Conservation (phyloP, 306 rosid species). For the Prunus salicina region DNA sequence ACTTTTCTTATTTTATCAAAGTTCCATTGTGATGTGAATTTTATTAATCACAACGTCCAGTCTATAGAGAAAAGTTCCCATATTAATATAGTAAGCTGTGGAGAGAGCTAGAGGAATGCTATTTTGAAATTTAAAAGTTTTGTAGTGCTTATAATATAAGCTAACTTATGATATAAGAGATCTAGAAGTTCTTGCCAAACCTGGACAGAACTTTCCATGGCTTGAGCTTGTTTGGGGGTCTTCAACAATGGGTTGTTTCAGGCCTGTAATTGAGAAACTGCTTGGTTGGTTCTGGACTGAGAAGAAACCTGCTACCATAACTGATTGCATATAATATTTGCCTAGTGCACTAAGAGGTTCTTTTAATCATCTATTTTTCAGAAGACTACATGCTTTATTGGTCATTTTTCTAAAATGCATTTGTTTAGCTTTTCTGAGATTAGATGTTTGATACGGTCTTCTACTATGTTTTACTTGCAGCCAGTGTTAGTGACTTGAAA, state of each 20-base stretch:
- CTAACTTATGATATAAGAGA: not conserved
- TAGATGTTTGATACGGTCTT: slow-evolving; percentile 9
- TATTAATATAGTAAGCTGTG: not conserved
- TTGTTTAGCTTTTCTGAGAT: not conserved
- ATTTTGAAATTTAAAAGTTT: not conserved
- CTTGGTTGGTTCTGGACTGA: slow-evolving; percentile 5
- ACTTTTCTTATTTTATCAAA: not conserved
- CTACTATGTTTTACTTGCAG: slow-evolving; percentile 35
- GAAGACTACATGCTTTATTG: not conserved
- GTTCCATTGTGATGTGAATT: slow-evolving; percentile 4
- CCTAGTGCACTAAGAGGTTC: not conserved
- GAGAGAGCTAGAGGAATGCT: not conserved
- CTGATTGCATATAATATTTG: not conserved
- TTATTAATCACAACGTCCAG: not conserved
- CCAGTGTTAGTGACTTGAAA: slow-evolving; percentile 35
- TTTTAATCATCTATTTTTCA: not conserved
- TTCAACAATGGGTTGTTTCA: not conserved
- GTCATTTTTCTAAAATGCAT: not conserved
- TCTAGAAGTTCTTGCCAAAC: not conserved
- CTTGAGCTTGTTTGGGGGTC: slow-evolving; percentile 10
- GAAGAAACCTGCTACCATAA: not conserved
- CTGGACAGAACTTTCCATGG: not conserved
- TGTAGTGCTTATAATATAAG: not conserved
- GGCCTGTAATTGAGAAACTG: not conserved
- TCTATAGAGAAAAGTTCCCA: not conserved